Conservation (phyloP, 2,329 filamentous ascomycete species). For the Paraphoma chrysanthemicola region DNA sequence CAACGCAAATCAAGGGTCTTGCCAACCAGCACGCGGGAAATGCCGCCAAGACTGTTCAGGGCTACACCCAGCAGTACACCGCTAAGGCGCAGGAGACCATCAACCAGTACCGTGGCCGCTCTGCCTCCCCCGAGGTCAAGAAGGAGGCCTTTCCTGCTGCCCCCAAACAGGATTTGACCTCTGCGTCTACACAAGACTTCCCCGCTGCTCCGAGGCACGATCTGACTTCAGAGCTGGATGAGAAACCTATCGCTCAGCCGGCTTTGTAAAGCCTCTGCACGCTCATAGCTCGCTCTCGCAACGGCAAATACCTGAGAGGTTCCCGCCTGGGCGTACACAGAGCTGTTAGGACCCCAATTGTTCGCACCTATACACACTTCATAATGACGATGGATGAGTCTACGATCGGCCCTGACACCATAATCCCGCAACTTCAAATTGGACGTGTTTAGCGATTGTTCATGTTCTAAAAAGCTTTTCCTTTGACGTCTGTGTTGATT, state of each 20-base stretch:
- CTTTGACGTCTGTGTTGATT: conserved; percentile 27
- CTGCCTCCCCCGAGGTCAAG: conserved; percentile 46
- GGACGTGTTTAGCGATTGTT: conserved; percentile 25
- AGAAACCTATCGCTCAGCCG: conserved; percentile 33
- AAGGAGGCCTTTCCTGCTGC: conserved; percentile 40
- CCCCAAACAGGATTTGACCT: conserved; percentile 30
- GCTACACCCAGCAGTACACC: conserved; percentile 66
- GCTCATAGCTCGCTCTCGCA: neutral
- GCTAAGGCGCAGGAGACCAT: conserved; percentile 64
- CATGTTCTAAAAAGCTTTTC: conserved; percentile 36
- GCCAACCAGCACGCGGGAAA: conserved; percentile 66
- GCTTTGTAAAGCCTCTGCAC: conserved; percentile 28
- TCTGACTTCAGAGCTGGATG: conserved; percentile 13
- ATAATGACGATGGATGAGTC: conserved; percentile 31
- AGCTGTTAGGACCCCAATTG: too few species aligned
- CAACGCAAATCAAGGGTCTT: conserved; percentile 65
- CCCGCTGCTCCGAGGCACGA: conserved; percentile 23
- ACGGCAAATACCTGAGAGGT: neutral
- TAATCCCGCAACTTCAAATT: conserved; percentile 37
- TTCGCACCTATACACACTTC: conserved; percentile 14
- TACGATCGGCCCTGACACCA: conserved; percentile 23
- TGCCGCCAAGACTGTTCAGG: conserved; percentile 64
- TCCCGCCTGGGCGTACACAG: neutral
- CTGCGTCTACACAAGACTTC: conserved; percentile 5
- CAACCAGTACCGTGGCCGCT: conserved; percentile 48